These are phyloP conservation scores for Friedmanniomyces simplex DNA, from an alignment of 495 filamentous ascomycete genomes.

Conservation along the genomic window DNA sequence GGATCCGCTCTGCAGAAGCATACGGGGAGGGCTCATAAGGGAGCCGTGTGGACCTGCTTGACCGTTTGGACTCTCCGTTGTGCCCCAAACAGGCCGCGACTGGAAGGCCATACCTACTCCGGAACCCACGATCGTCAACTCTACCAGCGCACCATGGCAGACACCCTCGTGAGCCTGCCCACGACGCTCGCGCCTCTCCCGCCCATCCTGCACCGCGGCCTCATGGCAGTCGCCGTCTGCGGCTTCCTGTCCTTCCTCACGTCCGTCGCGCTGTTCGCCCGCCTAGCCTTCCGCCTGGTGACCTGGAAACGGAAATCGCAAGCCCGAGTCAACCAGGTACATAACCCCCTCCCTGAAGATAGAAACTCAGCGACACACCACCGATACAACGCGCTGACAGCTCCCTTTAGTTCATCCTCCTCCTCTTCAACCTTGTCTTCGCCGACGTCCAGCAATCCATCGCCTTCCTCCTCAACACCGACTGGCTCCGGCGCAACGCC, in stretches of 20 bases:
- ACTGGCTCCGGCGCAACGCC: conserved; percentile 8
- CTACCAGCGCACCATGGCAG: background rate
- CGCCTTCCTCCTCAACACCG: conserved; percentile 13
- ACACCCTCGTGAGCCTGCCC: background rate
- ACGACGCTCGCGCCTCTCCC: conserved; percentile 12
- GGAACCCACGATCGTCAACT: no score
- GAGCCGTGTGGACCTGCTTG: no score
- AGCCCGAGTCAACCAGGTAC: conserved; percentile 10
- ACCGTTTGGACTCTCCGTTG: background rate
- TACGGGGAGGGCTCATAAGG: no score
- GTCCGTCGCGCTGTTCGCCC: conserved; percentile 9
- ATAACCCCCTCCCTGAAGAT: no score
- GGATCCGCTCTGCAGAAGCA: no score
- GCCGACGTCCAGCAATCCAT: conserved; percentile 21
- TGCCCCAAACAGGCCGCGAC: background rate
- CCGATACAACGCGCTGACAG: background rate
- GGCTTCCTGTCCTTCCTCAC: conserved; percentile 15
- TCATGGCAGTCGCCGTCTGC: conserved; percentile 12
- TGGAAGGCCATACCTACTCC: no score
- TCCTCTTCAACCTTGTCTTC: conserved; percentile 19
- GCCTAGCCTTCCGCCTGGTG: conserved; percentile 10
- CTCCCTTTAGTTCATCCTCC: conserved; percentile 10
- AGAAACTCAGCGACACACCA: no score
- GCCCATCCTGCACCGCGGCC: conserved; percentile 12
- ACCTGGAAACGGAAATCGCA: conserved; percentile 4